These are phyloP conservation scores for Nicotiana sylvestris DNA, from an alignment of 257 asterid species.

Conservation along the genomic window DNA sequence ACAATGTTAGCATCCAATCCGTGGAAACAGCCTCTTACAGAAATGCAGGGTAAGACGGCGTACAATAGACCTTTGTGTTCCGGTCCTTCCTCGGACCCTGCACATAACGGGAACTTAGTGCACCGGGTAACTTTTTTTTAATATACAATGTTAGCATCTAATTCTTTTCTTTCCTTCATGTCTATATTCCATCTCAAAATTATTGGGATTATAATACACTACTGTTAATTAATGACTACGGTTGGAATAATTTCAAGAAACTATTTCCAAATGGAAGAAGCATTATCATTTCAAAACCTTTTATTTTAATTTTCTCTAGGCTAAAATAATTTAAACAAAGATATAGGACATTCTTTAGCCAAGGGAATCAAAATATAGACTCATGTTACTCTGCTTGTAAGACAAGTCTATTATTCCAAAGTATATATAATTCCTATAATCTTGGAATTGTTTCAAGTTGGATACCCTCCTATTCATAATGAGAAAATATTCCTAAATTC, in stretches of 20 bases:
- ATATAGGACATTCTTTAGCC: neutral
- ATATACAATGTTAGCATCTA: neutral
- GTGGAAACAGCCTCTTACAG: no score
- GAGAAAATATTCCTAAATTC: neutral
- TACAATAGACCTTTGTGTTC: no score
- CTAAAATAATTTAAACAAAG: neutral
- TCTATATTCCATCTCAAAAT: neutral
- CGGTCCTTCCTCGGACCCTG: no score
- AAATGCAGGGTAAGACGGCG: no score
- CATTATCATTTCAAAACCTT: neutral
- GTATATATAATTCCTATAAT: neutral
- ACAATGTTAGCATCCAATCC: neutral
- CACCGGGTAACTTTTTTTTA: no score
- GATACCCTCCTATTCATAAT: neutral
- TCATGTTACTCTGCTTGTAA: neutral
- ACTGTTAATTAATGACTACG: neutral
- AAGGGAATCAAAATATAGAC: neutral
- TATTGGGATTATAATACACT: neutral
- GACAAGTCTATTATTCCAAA: conserved; percentile 1
- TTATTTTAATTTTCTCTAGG: neutral
- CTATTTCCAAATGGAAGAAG: neutral
- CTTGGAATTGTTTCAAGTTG: neutral
- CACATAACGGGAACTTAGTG: no score
- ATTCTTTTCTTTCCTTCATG: neutral
- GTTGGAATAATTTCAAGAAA: neutral